Evolutionary conservation across 1,139 yeast genomes (phyloP).

Genomic region (Blastobotrys raffinosifermentans): DNA sequence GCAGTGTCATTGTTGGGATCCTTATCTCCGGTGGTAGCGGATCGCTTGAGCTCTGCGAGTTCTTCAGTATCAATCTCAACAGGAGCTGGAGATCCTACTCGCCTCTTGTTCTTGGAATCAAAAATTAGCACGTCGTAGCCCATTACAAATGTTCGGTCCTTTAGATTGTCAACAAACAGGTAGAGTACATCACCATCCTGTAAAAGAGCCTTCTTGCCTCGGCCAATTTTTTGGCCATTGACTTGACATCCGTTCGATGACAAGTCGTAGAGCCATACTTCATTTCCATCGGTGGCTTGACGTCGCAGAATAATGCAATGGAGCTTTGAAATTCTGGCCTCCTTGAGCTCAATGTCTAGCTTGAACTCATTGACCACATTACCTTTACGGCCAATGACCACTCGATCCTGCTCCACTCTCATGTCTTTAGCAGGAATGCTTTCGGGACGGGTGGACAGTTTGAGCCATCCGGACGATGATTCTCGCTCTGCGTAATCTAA

Average conservation of each 20-base stretch:
- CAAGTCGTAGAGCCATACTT: conserved; percentile 74
- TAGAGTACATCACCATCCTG: conserved; percentile 60
- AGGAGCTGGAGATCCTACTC: conserved; percentile 1
- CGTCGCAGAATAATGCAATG: conserved; percentile 68
- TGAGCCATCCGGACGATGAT: conserved; percentile 38
- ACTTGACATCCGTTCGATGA: conserved; percentile 77
- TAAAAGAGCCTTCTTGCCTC: conserved; percentile 55
- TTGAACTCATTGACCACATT: conserved; percentile 13
- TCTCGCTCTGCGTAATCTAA: conserved; percentile 36
- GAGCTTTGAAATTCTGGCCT: conserved; percentile 72
- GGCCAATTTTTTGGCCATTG: conserved; percentile 54
- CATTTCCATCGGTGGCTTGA: conserved; percentile 38
- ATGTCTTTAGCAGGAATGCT: conserved; percentile 44
- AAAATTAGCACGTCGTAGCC: conserved; percentile 1
- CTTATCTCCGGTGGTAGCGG: background rate
- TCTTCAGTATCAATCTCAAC: background rate
- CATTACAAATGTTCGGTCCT: conserved; percentile 22
- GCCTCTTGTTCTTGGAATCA: background rate
- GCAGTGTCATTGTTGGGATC: conserved; percentile 1
- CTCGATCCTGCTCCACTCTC: conserved; percentile 34
- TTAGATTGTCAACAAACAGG: conserved; percentile 54
- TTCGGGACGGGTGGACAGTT: conserved; percentile 40
- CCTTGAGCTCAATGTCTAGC: conserved; percentile 53
- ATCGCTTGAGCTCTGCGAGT: background rate
- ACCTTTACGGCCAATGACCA: conserved; percentile 31